Conservation (phyloP, 352 stramenopile genomes). For the Pythium oligandrum region DNA sequence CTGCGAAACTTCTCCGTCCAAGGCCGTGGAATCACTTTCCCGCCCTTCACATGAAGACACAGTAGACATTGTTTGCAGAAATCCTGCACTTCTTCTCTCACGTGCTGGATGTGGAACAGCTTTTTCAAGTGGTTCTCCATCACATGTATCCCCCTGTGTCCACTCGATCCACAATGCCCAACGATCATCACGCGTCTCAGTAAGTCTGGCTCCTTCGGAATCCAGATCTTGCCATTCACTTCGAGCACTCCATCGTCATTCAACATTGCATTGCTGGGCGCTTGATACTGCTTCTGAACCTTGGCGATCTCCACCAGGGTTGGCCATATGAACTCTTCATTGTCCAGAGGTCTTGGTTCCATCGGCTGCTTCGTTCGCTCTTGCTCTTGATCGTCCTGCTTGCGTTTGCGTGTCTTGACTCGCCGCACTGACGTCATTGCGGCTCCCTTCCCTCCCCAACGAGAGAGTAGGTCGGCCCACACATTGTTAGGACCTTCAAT, state of each 20-base stretch:
- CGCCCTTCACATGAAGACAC: constrained; percentile 13
- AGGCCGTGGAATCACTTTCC: constrained; percentile 10
- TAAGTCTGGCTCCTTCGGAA: constrained; percentile 5
- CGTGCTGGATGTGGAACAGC: constrained; percentile 1
- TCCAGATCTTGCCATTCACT: constrained; percentile 5
- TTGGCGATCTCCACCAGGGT: constrained; percentile 8
- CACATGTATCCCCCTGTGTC: constrained; percentile 12
- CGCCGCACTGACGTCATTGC: background rate
- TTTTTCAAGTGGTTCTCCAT: constrained; percentile 7
- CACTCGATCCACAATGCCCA: constrained; percentile 14
- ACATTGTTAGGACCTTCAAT: constrained; percentile 10
- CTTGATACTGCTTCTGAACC: background rate
- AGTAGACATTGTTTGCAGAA: constrained; percentile 13
- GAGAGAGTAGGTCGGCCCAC: constrained; percentile 14
- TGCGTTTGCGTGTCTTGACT: constrained; percentile 1
- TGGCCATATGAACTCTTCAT: constrained; percentile 11
- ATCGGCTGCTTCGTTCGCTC: constrained; percentile 1
- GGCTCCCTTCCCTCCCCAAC: constrained; percentile 12
- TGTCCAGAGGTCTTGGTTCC: constrained; percentile 3
- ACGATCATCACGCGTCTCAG: constrained; percentile 7
- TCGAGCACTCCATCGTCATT: background rate
- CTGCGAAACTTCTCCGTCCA: constrained; percentile 1
- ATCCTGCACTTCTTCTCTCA: background rate
- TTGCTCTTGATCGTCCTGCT: background rate
- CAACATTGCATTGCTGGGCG: background rate